Percentiles rank a stretch among this genome's conserved stretches.
Conservation (phyloP, 2,329 filamentous ascomycete genomes). For the Colletotrichum musicola region DNA sequence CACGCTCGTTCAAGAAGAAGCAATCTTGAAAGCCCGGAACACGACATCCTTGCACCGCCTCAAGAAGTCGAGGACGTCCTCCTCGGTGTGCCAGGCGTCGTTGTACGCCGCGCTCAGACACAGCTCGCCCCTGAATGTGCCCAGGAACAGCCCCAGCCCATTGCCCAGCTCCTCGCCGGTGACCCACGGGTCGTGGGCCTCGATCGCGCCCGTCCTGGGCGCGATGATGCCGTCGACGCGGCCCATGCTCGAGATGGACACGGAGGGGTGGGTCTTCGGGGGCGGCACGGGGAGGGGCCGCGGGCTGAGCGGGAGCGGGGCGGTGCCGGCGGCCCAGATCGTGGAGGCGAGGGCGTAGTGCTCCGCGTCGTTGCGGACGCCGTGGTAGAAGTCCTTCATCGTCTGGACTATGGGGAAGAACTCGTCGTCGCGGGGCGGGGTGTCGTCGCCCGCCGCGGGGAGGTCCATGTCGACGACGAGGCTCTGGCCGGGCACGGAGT, state of each 20-base stretch:
- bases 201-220: slow-evolving; percentile 44
- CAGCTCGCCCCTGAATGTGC: slow-evolving; percentile 51
- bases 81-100: slow-evolving; percentile 54
- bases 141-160: slow-evolving; percentile 54
- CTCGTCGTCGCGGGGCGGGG: slow-evolving; percentile 30
- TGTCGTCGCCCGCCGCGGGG: not conserved
- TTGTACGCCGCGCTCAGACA: slow-evolving; percentile 57
- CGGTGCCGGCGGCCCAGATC: slow-evolving; percentile 41
- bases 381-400: slow-evolving; percentile 46
- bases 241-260: slow-evolving; percentile 52
- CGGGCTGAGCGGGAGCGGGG: slow-evolving; percentile 30
- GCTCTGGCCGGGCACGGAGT: slow-evolving; percentile 46
- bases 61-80: slow-evolving; percentile 42
- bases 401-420: slow-evolving; percentile 43
- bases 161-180: slow-evolving; percentile 59
- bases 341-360: slow-evolving; percentile 45
- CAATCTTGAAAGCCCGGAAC: slow-evolving; percentile 8
- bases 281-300: slow-evolving; percentile 42
- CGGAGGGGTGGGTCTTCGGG: slow-evolving; percentile 44
- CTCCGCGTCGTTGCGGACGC: slow-evolving; percentile 46
- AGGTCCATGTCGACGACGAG: slow-evolving; percentile 45
- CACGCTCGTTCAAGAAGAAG: not conserved
- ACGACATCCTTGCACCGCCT: slow-evolving; percentile 37
- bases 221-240: slow-evolving; percentile 50
- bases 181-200: slow-evolving; percentile 55